Evolutionary conservation across 2,329 filamentous ascomycete genomes (phyloP).

Genomic region (Botryotinia globosa): DNA sequence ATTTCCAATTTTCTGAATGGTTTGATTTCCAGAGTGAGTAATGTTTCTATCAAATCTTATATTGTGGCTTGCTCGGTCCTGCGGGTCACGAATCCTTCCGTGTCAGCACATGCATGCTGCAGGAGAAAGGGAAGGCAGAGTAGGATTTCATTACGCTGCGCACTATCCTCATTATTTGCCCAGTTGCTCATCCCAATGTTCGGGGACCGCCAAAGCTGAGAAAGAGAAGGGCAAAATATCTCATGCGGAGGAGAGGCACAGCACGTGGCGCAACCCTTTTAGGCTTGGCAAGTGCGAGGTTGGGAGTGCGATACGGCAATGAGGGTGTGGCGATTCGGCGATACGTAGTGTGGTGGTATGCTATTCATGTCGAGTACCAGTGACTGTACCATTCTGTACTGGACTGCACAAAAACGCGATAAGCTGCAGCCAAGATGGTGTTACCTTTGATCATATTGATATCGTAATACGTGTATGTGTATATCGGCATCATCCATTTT

Average conservation of each 20-base stretch:
- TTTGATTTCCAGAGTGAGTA: slow-evolving; percentile 9
- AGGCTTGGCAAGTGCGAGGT: not conserved
- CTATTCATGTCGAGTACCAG: slow-evolving; percentile 17
- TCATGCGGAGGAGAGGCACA: slow-evolving; percentile 20
- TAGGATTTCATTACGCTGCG: slow-evolving; percentile 10
- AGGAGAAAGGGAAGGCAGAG: slow-evolving; percentile 15
- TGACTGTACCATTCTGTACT: slow-evolving; percentile 2
- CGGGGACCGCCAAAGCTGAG: slow-evolving; percentile 12
- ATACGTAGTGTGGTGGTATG: not conserved
- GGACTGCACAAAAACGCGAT: slow-evolving; percentile 6
- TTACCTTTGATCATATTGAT: slow-evolving; percentile 19
- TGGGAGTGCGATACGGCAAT: not conserved
- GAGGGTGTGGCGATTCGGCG: slow-evolving; percentile 9
- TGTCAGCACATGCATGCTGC: slow-evolving; percentile 23
- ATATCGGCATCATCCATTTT: slow-evolving; percentile 11
- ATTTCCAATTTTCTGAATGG: not conserved
- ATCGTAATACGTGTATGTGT: slow-evolving; percentile 17
- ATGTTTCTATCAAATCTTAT: slow-evolving; percentile 19
- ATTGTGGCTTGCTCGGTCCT: slow-evolving; percentile 23
- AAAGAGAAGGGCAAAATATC: slow-evolving; percentile 3
- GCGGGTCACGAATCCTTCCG: slow-evolving; percentile 21
- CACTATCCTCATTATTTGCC: not conserved
- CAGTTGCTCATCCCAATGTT: not conserved
- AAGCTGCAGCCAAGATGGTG: slow-evolving; percentile 19
- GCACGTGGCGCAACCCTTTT: slow-evolving; percentile 13